These are phyloP conservation scores for Phylloporus rhodoxanthus DNA, from an alignment of 768 basidiomycete genomes.

Conservation along the genomic window DNA sequence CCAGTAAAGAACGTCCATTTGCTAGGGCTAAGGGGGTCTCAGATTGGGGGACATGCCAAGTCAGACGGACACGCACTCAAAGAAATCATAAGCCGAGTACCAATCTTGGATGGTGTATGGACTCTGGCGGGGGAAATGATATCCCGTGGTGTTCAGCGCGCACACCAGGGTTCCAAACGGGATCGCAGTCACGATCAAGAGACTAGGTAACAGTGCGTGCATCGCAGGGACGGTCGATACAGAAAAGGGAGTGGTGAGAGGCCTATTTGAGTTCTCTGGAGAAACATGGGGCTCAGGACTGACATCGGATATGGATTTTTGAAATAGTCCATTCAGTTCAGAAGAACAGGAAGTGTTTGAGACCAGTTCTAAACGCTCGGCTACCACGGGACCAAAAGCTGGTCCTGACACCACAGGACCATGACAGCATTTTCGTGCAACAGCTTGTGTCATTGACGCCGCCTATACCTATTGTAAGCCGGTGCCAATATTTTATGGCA, in stretches of 20 bases:
- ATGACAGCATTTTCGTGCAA: no score
- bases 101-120: conserved; percentile 31
- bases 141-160: conserved; percentile 12
- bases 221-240: conserved; percentile 10
- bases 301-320: not conserved
- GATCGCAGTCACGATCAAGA: conserved; percentile 25
- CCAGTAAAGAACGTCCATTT: conserved; percentile 57
- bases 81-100: conserved; percentile 45
- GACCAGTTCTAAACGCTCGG: no score
- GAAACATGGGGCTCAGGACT: not conserved
- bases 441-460: no score
- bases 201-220: conserved; percentile 17
- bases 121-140: not conserved
- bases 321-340: no score
- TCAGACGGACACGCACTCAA: conserved; percentile 39
- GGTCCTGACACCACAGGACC: no score
- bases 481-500: no score
- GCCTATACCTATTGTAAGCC: no score
- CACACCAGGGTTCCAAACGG: conserved; percentile 28
- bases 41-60: not conserved
- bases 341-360: no score
- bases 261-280: not conserved
- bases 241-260: not conserved
- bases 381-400: no score
- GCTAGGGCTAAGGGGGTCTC: conserved; percentile 34